Evolutionary conservation across 2,329 filamentous ascomycete species (phyloP).

Genomic region (Penicillium aurantiogriseum): DNA sequence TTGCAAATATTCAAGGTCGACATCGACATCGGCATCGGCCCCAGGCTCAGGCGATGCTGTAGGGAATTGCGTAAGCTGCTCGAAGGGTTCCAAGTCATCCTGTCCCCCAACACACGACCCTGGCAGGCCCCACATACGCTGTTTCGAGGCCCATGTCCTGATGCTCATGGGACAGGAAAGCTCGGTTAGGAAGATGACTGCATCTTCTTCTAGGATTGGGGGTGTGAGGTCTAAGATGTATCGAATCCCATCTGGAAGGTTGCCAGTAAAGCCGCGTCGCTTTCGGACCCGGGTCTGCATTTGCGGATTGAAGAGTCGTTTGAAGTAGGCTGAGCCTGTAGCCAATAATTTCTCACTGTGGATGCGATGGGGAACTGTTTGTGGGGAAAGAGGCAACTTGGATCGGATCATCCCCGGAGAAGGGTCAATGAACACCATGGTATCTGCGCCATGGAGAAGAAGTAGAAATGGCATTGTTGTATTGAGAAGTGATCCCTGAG

Average conservation of each 20-base stretch:
- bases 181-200: constrained; percentile 58
- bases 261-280: constrained; percentile 29
- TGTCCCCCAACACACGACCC: constrained; percentile 46
- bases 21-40: neutral
- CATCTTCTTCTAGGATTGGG: constrained; percentile 60
- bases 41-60: neutral
- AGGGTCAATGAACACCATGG: constrained; percentile 39
- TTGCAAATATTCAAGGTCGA: neutral
- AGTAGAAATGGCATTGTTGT: constrained; percentile 19
- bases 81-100: constrained; percentile 41
- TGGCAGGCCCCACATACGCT: constrained; percentile 41
- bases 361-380: constrained; percentile 33
- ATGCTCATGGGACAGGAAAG: constrained; percentile 58
- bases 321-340: constrained; percentile 32
- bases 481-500: neutral
- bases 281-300: constrained; percentile 30
- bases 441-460: constrained; percentile 34
- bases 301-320: constrained; percentile 30
- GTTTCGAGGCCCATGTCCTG: constrained; percentile 54
- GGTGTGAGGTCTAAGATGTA: constrained; percentile 66
- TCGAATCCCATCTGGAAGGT: constrained; percentile 46
- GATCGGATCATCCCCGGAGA: constrained; percentile 21
- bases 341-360: constrained; percentile 33
- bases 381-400: constrained; percentile 12
- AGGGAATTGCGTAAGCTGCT: neutral